Evolutionary conservation across 441 rosid species (phyloP).

Genomic region (Brassica hybrid): DNA sequence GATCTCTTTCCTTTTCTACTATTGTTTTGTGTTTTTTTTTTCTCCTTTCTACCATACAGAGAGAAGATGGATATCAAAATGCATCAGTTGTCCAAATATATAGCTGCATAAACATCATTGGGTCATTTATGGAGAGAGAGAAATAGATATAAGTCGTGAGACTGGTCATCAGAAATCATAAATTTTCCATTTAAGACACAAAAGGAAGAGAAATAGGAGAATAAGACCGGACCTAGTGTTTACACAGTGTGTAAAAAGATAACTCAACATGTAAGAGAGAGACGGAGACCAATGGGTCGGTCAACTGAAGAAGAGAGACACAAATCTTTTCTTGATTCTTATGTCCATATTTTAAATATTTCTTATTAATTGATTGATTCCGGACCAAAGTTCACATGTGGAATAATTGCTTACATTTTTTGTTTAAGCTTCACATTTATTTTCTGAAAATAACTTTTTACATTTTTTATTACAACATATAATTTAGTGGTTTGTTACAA

Average conservation of each 20-base stretch:
- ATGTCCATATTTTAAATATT: conserved; percentile 10
- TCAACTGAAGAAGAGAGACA: conserved; percentile 29
- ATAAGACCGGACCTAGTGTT: conserved; percentile 55
- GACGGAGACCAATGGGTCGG: conserved; percentile 39
- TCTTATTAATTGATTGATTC: not conserved
- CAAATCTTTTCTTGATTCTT: conserved; percentile 31
- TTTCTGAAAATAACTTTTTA: not conserved
- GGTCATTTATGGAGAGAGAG: conserved; percentile 24
- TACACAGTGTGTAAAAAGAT: conserved; percentile 42
- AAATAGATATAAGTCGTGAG: not conserved
- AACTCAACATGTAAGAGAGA: conserved; percentile 35
- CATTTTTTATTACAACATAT: not conserved
- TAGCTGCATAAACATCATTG: conserved; percentile 21
- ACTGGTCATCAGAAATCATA: conserved; percentile 44
- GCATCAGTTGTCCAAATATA: conserved; percentile 32
- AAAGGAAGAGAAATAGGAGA: conserved; percentile 32
- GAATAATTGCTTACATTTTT: not conserved
- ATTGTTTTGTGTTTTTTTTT: conserved; percentile 6
- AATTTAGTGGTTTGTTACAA: not conserved
- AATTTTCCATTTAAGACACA: conserved; percentile 41
- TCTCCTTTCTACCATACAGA: conserved; percentile 24
- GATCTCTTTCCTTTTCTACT: not conserved
- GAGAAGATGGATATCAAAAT: conserved; percentile 32
- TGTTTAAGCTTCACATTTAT: not conserved
- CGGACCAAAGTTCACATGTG: conserved; percentile 18